Evolutionary conservation across 176 grass and related monocot species (phyloP).

Genomic region (Otatea glauca): DNA sequence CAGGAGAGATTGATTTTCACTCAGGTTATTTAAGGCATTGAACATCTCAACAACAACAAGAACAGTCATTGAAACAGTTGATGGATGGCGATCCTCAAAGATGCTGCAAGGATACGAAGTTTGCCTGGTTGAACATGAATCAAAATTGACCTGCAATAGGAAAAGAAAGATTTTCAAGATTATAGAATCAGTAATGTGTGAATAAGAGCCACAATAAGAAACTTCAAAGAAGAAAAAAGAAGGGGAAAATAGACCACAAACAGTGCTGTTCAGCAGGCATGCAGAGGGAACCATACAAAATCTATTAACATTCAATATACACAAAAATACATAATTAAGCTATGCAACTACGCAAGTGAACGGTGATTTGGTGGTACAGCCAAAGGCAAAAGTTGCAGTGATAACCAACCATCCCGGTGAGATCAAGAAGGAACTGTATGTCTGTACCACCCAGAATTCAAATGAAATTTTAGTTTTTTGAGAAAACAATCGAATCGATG

Average conservation of each 20-base stretch:
- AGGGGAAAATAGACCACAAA: background rate
- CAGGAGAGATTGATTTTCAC: constrained; percentile 99
- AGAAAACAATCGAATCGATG: background rate
- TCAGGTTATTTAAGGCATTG: constrained; percentile 99
- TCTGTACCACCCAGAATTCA: background rate
- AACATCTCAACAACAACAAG: constrained; percentile 99
- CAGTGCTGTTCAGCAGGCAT: background rate
- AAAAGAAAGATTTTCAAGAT: constrained; percentile 10
- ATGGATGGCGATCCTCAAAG: constrained; percentile 94
- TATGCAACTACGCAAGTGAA: constrained; percentile 31
- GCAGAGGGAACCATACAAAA: constrained; percentile 29
- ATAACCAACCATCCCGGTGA: background rate
- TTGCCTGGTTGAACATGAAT: constrained; percentile 89
- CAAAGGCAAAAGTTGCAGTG: background rate
- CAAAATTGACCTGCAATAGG: constrained; percentile 84
- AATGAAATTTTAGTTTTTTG: background rate
- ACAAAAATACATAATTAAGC: constrained; percentile 28
- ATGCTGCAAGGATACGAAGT: constrained; percentile 93
- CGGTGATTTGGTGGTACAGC: background rate
- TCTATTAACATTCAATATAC: background rate
- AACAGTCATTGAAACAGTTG: constrained; percentile 98
- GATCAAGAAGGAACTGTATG: constrained; percentile 1
- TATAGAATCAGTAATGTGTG: background rate
- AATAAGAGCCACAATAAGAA: constrained; percentile 23
- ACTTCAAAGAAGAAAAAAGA: constrained; percentile 18